Evolutionary conservation across 441 rosid species (phyloP).

Genomic region (Mallotus japonicus): DNA sequence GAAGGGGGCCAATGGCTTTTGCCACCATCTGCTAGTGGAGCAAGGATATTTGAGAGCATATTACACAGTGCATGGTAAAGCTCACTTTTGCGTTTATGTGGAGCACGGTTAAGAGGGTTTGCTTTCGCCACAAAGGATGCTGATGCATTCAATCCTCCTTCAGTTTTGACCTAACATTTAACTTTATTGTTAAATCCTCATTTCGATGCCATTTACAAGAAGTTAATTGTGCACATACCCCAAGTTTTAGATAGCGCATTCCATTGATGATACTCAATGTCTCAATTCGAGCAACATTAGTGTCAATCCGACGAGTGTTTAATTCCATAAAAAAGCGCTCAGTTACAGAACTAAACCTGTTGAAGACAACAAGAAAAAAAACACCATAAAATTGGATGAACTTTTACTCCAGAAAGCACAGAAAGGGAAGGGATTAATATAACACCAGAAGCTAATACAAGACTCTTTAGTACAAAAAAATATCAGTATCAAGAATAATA

Average conservation of each 20-base stretch:
- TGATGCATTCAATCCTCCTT: slow-evolving; percentile 98
- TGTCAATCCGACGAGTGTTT: slow-evolving; percentile 84
- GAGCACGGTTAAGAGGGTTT: slow-evolving; percentile 88
- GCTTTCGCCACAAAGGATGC: slow-evolving; percentile 99
- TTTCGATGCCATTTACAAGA: slow-evolving; percentile 23
- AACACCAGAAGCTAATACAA: neutral
- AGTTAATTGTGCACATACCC: slow-evolving; percentile 56
- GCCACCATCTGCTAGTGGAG: slow-evolving; percentile 95
- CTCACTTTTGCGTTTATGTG: slow-evolving; percentile 95
- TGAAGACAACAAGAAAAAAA: slow-evolving; percentile 21
- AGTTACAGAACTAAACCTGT: slow-evolving; percentile 96
- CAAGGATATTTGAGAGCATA: slow-evolving; percentile 96
- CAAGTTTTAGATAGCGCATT: slow-evolving; percentile 97
- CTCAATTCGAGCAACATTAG: slow-evolving; percentile 87
- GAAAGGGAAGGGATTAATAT: slow-evolving; percentile 11
- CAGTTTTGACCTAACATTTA: slow-evolving; percentile 78
- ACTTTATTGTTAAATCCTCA: slow-evolving; percentile 29
- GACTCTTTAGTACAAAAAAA: neutral
- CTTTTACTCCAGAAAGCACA: neutral
- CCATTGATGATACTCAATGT: slow-evolving; percentile 95
- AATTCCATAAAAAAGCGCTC: slow-evolving; percentile 95
- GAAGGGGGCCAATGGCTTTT: slow-evolving; percentile 98
- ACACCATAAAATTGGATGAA: slow-evolving; percentile 10
- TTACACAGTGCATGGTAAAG: slow-evolving; percentile 97
- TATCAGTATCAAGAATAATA: neutral